These are phyloP conservation scores for Nymphaea colorata DNA, from an alignment of 164 flowering plant genomes.

Conservation along the genomic window DNA sequence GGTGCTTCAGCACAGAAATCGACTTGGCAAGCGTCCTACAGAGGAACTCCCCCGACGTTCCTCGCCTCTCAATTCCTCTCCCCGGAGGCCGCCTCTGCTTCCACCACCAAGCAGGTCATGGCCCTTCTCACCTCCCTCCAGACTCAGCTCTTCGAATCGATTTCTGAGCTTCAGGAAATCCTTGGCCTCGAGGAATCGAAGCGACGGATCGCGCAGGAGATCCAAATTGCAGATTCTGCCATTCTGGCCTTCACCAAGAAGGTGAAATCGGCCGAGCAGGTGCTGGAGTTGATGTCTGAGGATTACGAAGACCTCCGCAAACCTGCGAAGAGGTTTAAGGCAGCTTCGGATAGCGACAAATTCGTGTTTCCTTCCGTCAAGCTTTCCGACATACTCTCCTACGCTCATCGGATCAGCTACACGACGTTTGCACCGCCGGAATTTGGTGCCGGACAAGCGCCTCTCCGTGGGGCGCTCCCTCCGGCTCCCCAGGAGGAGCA, in stretches of 20 bases:
- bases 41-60: conserved; percentile 69
- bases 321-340: conserved; percentile 32
- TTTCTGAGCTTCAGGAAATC: conserved; percentile 79
- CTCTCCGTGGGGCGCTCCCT: conserved; percentile 80
- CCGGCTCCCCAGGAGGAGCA: conserved; percentile 99
- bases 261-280: conserved; percentile 57
- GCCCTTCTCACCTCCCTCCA: conserved; percentile 54
- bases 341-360: conserved; percentile 4
- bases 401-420: conserved; percentile 82
- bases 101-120: conserved; percentile 59
- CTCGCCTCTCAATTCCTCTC: conserved; percentile 39
- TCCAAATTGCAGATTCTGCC: conserved; percentile 42
- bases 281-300: conserved; percentile 71
- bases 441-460: conserved; percentile 80
- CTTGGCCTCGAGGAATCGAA: conserved; percentile 77
- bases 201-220: conserved; percentile 41
- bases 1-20: background rate
- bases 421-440: conserved; percentile 98
- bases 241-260: conserved; percentile 60
- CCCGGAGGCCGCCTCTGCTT: conserved; percentile 27
- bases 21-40: conserved; percentile 31
- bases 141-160: conserved; percentile 77
- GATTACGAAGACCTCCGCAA: conserved; percentile 72
- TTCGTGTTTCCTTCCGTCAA: conserved; percentile 17
- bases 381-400: conserved; percentile 59